phyloP scores from a whole-genome alignment of 1,139 yeast genomes.

The Geotrichum reessii region DNA sequence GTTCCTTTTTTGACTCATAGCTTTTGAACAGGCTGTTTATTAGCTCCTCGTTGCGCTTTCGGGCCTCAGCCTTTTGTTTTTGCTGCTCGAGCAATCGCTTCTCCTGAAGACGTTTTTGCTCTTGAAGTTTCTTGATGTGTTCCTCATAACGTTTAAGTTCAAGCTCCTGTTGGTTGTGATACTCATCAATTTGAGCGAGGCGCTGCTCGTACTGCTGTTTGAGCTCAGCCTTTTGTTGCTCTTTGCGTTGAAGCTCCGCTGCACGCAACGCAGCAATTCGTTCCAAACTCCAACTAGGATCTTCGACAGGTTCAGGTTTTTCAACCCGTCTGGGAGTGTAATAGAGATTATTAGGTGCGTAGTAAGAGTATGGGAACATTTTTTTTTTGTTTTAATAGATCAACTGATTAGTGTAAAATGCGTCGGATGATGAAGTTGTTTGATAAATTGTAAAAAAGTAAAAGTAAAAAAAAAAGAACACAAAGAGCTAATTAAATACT shows the following conservation, averaged over 20 bases:
- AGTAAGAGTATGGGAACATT: neutral
- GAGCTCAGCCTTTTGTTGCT: constrained; percentile 3
- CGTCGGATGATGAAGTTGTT: neutral
- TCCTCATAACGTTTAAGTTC: constrained; percentile 1
- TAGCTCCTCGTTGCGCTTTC: constrained; percentile 1
- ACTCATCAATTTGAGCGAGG: constrained; percentile 5
- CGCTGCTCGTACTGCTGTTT: constrained; percentile 7
- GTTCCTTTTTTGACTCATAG: neutral
- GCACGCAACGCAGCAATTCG: constrained; percentile 3
- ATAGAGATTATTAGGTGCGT: neutral
- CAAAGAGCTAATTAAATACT: neutral
- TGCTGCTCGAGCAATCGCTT: neutral
- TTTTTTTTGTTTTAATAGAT: too few species aligned
- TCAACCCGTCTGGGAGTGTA: neutral
- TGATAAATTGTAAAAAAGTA: neutral
- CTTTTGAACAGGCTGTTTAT: neutral
- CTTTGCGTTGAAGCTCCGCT: constrained; percentile 3
- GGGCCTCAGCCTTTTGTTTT: constrained; percentile 2
- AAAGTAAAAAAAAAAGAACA: neutral
- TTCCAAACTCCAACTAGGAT: neutral
- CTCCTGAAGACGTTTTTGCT: neutral
- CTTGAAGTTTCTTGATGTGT: constrained; percentile 2
- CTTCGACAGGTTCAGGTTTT: neutral
- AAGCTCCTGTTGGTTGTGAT: neutral
- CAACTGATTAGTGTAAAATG: neutral